Evolutionary conservation across 176 grass and related monocot genomes (phyloP), one percentile per base, ranked within the genome.

Genomic region (Metroxylon sagu): DNA sequence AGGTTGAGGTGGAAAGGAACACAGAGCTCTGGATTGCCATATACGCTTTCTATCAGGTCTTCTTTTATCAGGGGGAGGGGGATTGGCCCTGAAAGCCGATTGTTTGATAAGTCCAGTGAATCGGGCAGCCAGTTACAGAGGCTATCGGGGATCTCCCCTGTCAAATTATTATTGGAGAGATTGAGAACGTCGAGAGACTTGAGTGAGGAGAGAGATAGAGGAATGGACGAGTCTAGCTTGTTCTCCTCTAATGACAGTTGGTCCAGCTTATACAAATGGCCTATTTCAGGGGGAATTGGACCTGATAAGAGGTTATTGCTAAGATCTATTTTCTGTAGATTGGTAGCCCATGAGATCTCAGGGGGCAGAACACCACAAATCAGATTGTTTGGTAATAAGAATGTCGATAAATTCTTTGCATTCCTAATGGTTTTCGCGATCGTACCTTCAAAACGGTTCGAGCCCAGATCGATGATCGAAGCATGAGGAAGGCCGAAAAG

Each of bases 31-130:
- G 93, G 84, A 60, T 98, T 98, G 3, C 87, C 87, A 6, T 81
- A 69, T 4, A 98, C 84, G 74, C 84, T 85, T 54, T 92, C 84
- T 4, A 98, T 79, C 19, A 98, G 60, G 4, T 87, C 84, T 15
- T 88, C 81, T 73, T 76, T 98, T 76, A 98, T 83, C 4, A 98
- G 66, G 58, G 73, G 76, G 59, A 61, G 29, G 3, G 93, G 93
- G 49, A 98, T 85, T 0, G 87, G 79, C 0, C 93, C 93, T 0
- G 78, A 91, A 28, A 98, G 79, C 31, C 85, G 83, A 66, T 98
- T 98, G 59, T 91, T 58, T 21, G 93, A 88, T 66, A 98, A 98
- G 52, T 92, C 93, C 1, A 98, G 64, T n/a, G 93, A 98, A 16
- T 92, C 92, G 0, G 93, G 93, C 18, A 98, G 81, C 58, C 92